A percentile compares a stretch with the other conserved stretches of the same genome.
Evolutionary conservation across 495 filamentous ascomycete species (phyloP).

Genomic region (Wilcoxina mikolae): DNA sequence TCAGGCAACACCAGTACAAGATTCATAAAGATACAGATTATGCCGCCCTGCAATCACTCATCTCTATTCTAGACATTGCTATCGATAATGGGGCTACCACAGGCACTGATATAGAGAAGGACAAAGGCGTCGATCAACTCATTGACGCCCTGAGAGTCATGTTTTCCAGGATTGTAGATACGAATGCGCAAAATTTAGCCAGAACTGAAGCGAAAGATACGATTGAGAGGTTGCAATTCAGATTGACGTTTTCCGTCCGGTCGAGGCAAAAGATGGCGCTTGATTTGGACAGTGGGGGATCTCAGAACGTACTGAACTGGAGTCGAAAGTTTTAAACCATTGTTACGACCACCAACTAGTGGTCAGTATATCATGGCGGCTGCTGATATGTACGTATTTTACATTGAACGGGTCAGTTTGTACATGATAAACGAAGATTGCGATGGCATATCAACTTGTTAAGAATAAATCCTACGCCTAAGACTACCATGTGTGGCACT

Average conservation of each 20-base stretch:
- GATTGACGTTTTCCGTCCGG: slow-evolving; percentile 50
- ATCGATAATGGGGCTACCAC: slow-evolving; percentile 46
- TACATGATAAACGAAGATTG: too few species aligned
- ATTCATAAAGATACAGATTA: slow-evolving; percentile 47
- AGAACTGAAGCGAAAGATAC: slow-evolving; percentile 58
- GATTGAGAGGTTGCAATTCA: slow-evolving; percentile 54
- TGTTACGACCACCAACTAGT: too few species aligned
- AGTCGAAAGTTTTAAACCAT: too few species aligned
- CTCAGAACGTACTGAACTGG: too few species aligned
- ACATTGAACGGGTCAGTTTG: too few species aligned
- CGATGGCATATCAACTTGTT: too few species aligned
- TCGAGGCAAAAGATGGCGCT: slow-evolving; percentile 36
- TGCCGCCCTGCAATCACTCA: slow-evolving; percentile 44
- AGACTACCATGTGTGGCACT: too few species aligned
- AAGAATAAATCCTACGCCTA: too few species aligned
- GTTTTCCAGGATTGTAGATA: slow-evolving; percentile 56
- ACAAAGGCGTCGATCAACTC: slow-evolving; percentile 53
- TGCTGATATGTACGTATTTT: too few species aligned
- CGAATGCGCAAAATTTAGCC: slow-evolving; percentile 54
- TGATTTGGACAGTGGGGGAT: slow-evolving; percentile 9
- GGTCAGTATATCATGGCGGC: too few species aligned
- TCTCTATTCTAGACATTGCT: slow-evolving; percentile 54
- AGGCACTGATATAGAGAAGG: slow-evolving; percentile 37
- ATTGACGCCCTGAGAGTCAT: slow-evolving; percentile 47
- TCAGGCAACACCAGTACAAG: slow-evolving; percentile 36